A percentile compares a stretch with the other conserved stretches of the same genome.
These are phyloP conservation scores for Nyctanthes arbortristis DNA, from an alignment of 257 asterid species.

Conservation along the genomic window DNA sequence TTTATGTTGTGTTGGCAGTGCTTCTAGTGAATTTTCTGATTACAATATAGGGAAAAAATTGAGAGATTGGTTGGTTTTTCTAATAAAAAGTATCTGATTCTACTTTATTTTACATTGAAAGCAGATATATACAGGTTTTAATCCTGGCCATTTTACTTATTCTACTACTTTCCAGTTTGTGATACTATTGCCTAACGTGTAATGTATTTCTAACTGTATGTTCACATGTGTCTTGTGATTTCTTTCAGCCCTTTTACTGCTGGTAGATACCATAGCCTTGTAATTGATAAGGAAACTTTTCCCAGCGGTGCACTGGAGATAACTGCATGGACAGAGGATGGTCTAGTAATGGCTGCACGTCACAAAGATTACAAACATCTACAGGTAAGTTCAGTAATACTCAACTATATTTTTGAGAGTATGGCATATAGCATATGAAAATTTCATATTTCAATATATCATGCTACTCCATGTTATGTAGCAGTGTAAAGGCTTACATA, in stretches of 20 bases:
- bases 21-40: background rate
- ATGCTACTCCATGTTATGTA: background rate
- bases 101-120: background rate
- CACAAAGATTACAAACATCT: conserved; percentile 73
- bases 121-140: background rate
- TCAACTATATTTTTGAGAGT: background rate
- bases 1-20: background rate
- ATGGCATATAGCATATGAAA: background rate
- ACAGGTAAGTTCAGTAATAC: conserved; percentile 49
- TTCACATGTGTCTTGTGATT: conserved; percentile 8
- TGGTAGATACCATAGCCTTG: conserved; percentile 96
- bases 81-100: background rate
- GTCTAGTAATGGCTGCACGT: conserved; percentile 91
- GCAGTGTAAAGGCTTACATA: background rate
- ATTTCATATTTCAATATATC: background rate
- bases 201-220: conserved; percentile 2
- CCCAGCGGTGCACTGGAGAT: conserved; percentile 78
- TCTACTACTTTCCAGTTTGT: background rate
- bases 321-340: conserved; percentile 97
- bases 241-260: conserved; percentile 84
- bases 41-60: too few species aligned
- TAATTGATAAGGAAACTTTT: conserved; percentile 79
- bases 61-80: background rate
- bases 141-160: background rate
- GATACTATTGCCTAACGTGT: conserved; percentile 3